Base-by-base conservation (phyloP, 2,329 filamentous ascomycete genomes). In the Aspergillus vadensis region DNA sequence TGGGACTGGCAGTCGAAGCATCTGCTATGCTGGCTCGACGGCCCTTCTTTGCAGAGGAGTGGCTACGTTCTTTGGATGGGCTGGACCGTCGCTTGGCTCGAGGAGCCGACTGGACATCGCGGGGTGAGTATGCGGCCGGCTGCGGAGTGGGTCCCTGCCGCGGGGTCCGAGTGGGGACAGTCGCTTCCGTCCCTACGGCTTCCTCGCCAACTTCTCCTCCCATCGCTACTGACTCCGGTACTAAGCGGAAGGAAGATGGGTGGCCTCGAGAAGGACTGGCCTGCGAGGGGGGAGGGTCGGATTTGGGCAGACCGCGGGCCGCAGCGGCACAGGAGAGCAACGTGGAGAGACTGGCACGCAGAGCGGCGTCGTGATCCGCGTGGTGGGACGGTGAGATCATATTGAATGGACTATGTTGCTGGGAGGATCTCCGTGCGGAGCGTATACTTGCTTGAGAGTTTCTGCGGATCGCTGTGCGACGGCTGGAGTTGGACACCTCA, bases 301-400 rank as follows among this genome's bases (percentile, higher is more conserved):
- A 70, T 72, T 95, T 97, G 0, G 89, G 87, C 15, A 95, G 81
- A 4, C 90, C 90, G 47, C 95, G 86, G 1, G 94, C 95, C 0
- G 94, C 95, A 3, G 93, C 92, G 0, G 92, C 94, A 70, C 92
- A 96, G n/a, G 94, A 97, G 12, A 99, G 85, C 12, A 99, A 84
- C 0, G 95, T 98, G 0, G 92, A 97, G n/a, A 99, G 83, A 52
- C 92, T 97, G 19, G 95, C 92, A 36, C 95, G 88, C 10, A 99
- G 83, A 2, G 92, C 95, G 30, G 92, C 95, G 69, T 99, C 95
- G 69, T 98, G 93, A 69, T 98, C 92, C 51, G 91, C 88, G 67
- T 92, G 91, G 69, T 91, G 87, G 3, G 86, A 86, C 1, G 91
- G 89, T 0, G 89, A 88, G 72, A 91, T 85, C 73, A 90, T 86